phyloP scores from a whole-genome alignment of 2,329 filamentous ascomycete genomes.

The Rhynchosporium agropyri region DNA sequence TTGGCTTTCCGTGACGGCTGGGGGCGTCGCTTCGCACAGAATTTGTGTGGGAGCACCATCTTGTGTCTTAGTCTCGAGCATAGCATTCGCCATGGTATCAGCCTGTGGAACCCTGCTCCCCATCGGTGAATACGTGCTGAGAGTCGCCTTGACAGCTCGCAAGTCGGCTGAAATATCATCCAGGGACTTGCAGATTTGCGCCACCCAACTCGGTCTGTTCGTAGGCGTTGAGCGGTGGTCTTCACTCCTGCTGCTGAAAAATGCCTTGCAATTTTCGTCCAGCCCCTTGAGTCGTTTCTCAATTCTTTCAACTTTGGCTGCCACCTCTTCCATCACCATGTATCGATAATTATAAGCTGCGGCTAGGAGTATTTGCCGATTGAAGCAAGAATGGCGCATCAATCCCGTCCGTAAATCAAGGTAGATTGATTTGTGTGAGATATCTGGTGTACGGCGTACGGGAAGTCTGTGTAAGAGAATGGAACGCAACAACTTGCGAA shows the following conservation, averaged over 20 bases:
- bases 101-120: conserved; percentile 2
- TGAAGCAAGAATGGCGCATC: conserved; percentile 6
- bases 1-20: not conserved
- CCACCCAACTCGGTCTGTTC: conserved; percentile 14
- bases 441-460: conserved; percentile 1
- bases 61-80: conserved; percentile 9
- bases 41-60: conserved; percentile 11
- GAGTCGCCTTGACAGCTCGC: conserved; percentile 16
- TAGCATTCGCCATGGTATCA: conserved; percentile 10
- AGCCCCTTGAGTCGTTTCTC: conserved; percentile 15
- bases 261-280: conserved; percentile 19
- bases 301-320: conserved; percentile 20
- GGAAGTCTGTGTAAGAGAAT: conserved; percentile 5
- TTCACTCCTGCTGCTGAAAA: conserved; percentile 12
- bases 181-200: conserved; percentile 14
- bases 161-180: conserved; percentile 21
- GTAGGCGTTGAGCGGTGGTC: conserved; percentile 9
- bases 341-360: conserved; percentile 10
- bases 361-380: conserved; percentile 2
- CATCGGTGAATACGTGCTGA: conserved; percentile 5
- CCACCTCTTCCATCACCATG: conserved; percentile 17
- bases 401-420: not conserved
- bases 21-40: not conserved
- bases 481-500: not conserved
- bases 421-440: not conserved